A percentile compares a stretch with the other conserved stretches of the same genome.
These are phyloP conservation scores for Psophocarpus tetragonolobus DNA, from an alignment of 306 rosid genomes.

Conservation along the genomic window DNA sequence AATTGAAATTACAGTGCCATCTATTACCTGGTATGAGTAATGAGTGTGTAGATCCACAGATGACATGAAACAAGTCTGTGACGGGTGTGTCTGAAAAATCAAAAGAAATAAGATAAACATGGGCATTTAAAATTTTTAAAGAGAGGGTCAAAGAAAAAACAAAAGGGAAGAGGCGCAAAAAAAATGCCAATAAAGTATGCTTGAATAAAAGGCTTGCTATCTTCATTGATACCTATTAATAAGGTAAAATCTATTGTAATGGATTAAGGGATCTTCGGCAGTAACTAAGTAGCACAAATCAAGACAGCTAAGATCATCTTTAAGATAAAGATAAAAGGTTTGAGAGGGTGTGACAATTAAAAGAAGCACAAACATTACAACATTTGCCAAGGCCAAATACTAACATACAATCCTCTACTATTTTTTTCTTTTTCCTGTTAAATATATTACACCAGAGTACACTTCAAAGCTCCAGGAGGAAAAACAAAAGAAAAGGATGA, in stretches of 20 bases:
- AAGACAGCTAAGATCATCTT: slow-evolving; percentile 26
- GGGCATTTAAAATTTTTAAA: slow-evolving; percentile 20
- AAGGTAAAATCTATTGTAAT: neutral
- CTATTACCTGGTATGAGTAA: slow-evolving; percentile 94
- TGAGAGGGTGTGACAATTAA: neutral
- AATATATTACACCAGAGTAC: slow-evolving; percentile 1
- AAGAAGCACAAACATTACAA: slow-evolving; percentile 10
- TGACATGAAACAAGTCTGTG: slow-evolving; percentile 99
- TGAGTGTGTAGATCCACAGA: slow-evolving; percentile 98
- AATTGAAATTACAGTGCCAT: slow-evolving; percentile 20
- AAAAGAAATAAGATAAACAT: slow-evolving; percentile 35
- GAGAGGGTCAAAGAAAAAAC: neutral
- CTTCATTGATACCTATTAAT: slow-evolving; percentile 7
- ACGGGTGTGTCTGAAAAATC: slow-evolving; percentile 87
- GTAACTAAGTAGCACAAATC: neutral
- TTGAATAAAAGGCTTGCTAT: slow-evolving; percentile 16
- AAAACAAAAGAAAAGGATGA: slow-evolving; percentile 7
- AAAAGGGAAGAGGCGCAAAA: neutral
- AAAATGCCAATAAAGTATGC: neutral
- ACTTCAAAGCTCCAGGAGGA: slow-evolving; percentile 9
- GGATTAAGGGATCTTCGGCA: slow-evolving; percentile 5
- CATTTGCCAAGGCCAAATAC: neutral
- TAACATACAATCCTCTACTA: neutral
- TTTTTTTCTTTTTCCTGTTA: neutral
- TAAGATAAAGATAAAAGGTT: slow-evolving; percentile 4